Evolutionary conservation across 345 rosid species (phyloP), one percentile per base, ranked within the genome.

Genomic region (Citrus australasica): DNA sequence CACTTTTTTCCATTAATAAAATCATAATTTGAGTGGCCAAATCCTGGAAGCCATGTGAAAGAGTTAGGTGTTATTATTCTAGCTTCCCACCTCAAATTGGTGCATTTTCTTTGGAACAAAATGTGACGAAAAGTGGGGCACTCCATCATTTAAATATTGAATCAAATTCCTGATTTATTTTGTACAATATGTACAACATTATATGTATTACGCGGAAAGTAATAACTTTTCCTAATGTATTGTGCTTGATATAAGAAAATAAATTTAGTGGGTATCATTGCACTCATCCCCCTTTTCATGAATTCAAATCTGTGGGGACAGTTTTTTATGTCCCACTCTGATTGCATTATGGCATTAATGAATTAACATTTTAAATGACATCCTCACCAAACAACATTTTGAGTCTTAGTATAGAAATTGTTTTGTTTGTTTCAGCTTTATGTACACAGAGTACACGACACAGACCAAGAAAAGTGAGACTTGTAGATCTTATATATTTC

Each of bases 321-420:
- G 51, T 58, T 33, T 48, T 74, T 35, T 16, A 42, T 78, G 79
- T 40, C 81, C 79, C 76, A 6, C 9, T 76, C 70, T 71, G 75
- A 77, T 71, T 60, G 42, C 58, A 73, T 35, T 27, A 32, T 73
- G 79, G 69, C 83, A 76, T 78, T 75, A 75, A 83, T 78, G 65
- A 64, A 67, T 67, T 66, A 30, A 62, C 28, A 63, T 35, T 75
- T 32, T 69, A 33, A 48, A n/a, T 10, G n/a, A 66, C 59, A 69
- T 56, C 71, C 79, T 67, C 71, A 70, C 86, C 84, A 51, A 84
- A 64, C 83, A 71, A 37, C 89, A 81, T 64, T 64, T 67, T 32
- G 27, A 81, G 42, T 76, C 32, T 63, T 67, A 69, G 78, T 65
- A 19, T 82, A 79, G 68, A 33, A 33, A 67, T 78, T 71, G 60